Evolutionary conservation across 164 flowering plant species (phyloP).

Genomic region (Stephania cephalantha): DNA sequence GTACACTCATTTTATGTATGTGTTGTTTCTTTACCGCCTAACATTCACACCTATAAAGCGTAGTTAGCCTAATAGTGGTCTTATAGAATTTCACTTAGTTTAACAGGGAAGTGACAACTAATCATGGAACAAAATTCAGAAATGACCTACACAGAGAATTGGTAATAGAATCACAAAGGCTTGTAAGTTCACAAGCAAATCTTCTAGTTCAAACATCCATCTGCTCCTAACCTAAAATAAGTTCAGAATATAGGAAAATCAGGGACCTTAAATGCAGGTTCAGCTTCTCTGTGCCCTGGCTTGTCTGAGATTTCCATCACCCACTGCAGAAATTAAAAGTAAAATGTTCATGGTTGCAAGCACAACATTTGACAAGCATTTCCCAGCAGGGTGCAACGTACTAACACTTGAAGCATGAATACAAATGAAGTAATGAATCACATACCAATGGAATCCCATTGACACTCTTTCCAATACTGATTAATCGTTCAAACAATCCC

Average conservation of each 20-base stretch:
- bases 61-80: too few species aligned
- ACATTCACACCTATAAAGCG: too few species aligned
- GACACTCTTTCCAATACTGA: constrained; percentile 89
- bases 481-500: constrained; percentile 36
- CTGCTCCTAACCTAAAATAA: background rate
- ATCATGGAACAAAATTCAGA: background rate
- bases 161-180: background rate
- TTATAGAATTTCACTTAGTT: too few species aligned
- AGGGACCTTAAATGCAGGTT: constrained; percentile 92
- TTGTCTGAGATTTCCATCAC: constrained; percentile 85
- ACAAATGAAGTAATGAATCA: background rate
- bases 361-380: background rate
- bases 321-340: constrained; percentile 44
- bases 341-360: constrained; percentile 1
- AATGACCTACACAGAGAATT: background rate
- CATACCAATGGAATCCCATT: constrained; percentile 77
- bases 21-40: too few species aligned
- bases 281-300: constrained; percentile 77
- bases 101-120: background rate
- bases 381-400: background rate
- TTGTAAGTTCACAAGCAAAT: background rate
- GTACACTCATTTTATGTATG: too few species aligned
- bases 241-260: background rate
- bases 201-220: background rate
- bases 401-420: background rate